Evolutionary conservation across 1,284 basidiomycete genomes (phyloP), one percentile per base, ranked within the genome.

Genomic region (Agaricales sp.): DNA sequence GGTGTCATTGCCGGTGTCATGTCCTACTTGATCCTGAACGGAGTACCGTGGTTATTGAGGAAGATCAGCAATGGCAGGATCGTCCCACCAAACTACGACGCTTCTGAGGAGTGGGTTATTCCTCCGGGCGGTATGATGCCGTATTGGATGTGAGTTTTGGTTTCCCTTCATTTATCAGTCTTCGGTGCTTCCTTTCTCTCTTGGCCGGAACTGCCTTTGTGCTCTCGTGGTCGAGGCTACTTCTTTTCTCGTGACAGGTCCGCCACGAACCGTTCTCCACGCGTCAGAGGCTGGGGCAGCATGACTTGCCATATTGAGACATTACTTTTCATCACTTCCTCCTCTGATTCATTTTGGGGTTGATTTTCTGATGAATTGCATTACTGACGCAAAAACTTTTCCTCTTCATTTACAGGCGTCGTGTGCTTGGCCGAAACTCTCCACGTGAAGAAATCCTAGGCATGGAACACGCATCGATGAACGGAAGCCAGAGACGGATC

Each of bases 1-100:
- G 91, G 90, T 57, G 82, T 93, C 59, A 92, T 93, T 54, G 82
- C 84, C 0, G 90, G 89, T 46, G 73, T 92, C 53, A 51, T 73
- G 47, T 77, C 80, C 18, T 91, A 88, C 63, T 60, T 88, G 48
- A 56, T 89, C 46, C 69, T 93, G 54, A 92, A 93, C 63, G 82
- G 81, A 43, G 67, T 82, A 43, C 80, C 87, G 2, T 73, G 75
- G 61, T 38, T 75, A 14, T 41, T 88, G 51, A 73, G 69, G 56
- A 78, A 74, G 57, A 53, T 75, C 24, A 67, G 75, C 1, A 64
- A 75, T 8, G 82, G 76, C n/a, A 72, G 79, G 45, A 70, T 92
- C 51, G 62, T 77, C 1, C 89, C 90, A 3, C 78, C 82, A 4
- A 82, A 75, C 55, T 78, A 77, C 56, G 79, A 80, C 22, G 62